phyloP scores from a whole-genome alignment of 495 filamentous ascomycete species.

The Pyrenula massariospora region DNA sequence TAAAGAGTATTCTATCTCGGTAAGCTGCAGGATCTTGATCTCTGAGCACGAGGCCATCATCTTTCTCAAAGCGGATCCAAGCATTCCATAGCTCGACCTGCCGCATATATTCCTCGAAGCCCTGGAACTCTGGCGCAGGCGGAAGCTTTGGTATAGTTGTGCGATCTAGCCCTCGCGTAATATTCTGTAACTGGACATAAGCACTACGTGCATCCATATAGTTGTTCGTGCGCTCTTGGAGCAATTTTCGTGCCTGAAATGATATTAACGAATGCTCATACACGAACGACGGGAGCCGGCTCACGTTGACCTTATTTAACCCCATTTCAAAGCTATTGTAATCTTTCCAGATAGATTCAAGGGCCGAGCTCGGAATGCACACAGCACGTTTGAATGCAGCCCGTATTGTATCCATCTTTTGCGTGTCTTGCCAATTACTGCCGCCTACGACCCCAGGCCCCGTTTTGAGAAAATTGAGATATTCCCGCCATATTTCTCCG shows the following conservation, averaged over 20 bases:
- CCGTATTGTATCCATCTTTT: slow-evolving; percentile 89
- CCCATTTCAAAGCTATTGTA: slow-evolving; percentile 92
- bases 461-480: slow-evolving; percentile 78
- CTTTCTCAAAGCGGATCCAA: slow-evolving; percentile 92
- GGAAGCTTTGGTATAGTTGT: slow-evolving; percentile 71
- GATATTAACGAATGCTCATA: slow-evolving; percentile 7
- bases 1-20: slow-evolving; percentile 68
- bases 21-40: slow-evolving; percentile 64
- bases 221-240: slow-evolving; percentile 79
- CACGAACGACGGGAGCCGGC: slow-evolving; percentile 7
- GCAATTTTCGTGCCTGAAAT: slow-evolving; percentile 71
- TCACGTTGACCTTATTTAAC: slow-evolving; percentile 77
- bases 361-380: slow-evolving; percentile 64
- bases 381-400: slow-evolving; percentile 87
- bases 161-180: slow-evolving; percentile 65
- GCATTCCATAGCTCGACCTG: slow-evolving; percentile 87
- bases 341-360: slow-evolving; percentile 86
- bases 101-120: slow-evolving; percentile 69
- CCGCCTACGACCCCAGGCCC: slow-evolving; percentile 78
- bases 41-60: slow-evolving; percentile 74
- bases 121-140: slow-evolving; percentile 74
- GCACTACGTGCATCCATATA: slow-evolving; percentile 91
- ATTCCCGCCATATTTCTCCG: slow-evolving; percentile 86
- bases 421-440: slow-evolving; percentile 84
- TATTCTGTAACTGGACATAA: slow-evolving; percentile 70